Base-by-base conservation (phyloP, 208 protist species). In the Wallacemonas sp. region DNA sequence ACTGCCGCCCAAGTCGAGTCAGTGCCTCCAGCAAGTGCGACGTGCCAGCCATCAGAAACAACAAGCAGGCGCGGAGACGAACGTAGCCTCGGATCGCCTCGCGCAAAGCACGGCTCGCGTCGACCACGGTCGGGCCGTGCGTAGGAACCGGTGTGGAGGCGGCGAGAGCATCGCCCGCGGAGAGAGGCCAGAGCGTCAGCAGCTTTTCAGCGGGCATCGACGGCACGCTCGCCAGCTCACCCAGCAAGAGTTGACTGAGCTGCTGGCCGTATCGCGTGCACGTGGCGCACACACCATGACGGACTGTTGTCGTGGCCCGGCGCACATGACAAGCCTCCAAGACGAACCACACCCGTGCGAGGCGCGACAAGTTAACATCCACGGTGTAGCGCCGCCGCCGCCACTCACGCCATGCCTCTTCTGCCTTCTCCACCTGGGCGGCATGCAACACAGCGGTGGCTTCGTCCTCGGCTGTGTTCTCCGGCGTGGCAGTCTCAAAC, bases 31-130 rank as follows among this genome's bases (percentile, higher is more conserved):
- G 12, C 42, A 72, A 75, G 66, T 90, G 80, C 39, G 68, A 67
- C 6, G 73, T 79, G 19, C 81, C 83, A 17, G 76, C 71, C 41
- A 79, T 82, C 17, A 82, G 67, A 3, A 80, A 61, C 17, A 87
- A 31, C n/a, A 88, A 55, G 22, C 70, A 49, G 1, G 70, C 33
- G 34, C 87, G 87, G 15, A 93, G 65, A 2, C 75, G 68, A 30
- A 74, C 60, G 54, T 85, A 90, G 6, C 73, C 74, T 39, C 72
- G 68, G 38, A 84, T 68, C n/a, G 70, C 77, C 15, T 82, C 73
- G 2, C 84, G 72, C 47, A 93, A 70, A 21, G 82, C 75, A 0
- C 61, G 63, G 44, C 75, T 86, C 17, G 75, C 81, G 38, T 84
- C 68, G 1, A 66, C 30, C 8, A 68, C 33, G 17, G 61, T 65